phyloP scores from a whole-genome alignment of 768 basidiomycete species.

The Macrolepiota albuminosa region DNA sequence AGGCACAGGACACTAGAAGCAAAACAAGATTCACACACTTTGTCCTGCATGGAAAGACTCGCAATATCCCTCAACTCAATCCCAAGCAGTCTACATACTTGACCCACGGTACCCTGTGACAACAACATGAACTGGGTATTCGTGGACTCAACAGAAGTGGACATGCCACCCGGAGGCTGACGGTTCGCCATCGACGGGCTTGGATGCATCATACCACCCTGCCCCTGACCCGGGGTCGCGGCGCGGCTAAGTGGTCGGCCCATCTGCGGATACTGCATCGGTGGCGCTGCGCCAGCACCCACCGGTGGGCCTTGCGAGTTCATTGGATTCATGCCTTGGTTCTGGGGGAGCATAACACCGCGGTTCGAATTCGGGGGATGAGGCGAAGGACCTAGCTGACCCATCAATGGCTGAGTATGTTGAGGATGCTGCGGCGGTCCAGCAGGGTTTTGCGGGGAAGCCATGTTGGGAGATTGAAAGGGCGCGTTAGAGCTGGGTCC shows the following conservation, averaged over 20 bases:
- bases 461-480: conserved; percentile 64
- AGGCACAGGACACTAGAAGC: not conserved
- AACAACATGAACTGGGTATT: conserved; percentile 40
- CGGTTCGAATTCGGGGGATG: conserved; percentile 40
- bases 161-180: conserved; percentile 25
- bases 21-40: conserved; percentile 37
- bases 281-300: conserved; percentile 30
- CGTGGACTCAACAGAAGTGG: conserved; percentile 17
- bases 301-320: conserved; percentile 23
- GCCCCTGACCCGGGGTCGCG: conserved; percentile 22
- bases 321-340: conserved; percentile 33
- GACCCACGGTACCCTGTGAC: conserved; percentile 25
- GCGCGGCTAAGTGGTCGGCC: conserved; percentile 61
- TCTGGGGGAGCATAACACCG: conserved; percentile 46
- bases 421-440: conserved; percentile 20
- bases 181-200: conserved; percentile 56
- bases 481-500: conserved; percentile 47
- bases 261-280: conserved; percentile 34
- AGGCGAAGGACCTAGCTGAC: conserved; percentile 47
- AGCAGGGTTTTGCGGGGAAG: conserved; percentile 48
- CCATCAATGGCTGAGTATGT: conserved; percentile 36
- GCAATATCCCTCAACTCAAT: conserved; percentile 12
- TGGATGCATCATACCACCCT: conserved; percentile 39
- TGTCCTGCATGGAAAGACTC: conserved; percentile 35
- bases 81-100: conserved; percentile 13